Conservation (phyloP, 108 stramenopile genomes). For the Nitzschia palea region DNA sequence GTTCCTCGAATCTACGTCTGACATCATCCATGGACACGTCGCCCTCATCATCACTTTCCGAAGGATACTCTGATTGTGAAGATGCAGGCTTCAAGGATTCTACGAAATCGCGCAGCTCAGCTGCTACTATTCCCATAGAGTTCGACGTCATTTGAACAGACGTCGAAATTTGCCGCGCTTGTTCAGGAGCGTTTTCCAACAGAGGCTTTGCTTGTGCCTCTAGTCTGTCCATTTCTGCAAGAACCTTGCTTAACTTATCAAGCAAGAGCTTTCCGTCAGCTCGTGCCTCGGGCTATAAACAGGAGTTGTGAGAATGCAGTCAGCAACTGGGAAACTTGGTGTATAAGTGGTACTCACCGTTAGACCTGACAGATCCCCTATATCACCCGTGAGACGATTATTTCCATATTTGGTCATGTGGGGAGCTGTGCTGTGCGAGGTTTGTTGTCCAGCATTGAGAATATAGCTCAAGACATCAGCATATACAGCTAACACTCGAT, state of each 20-base stretch:
- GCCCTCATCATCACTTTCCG: conserved; percentile 25
- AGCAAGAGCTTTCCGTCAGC: conserved; percentile 57
- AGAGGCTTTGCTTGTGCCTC: conserved; percentile 24
- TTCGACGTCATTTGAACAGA: conserved; percentile 31
- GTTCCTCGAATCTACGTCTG: conserved; percentile 55
- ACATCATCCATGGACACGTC: conserved; percentile 51
- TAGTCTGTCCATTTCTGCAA: conserved; percentile 48
- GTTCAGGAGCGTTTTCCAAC: conserved; percentile 19
- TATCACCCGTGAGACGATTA: conserved; percentile 69
- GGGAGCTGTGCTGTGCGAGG: conserved; percentile 16
- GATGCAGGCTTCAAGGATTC: conserved; percentile 48
- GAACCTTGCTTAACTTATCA: conserved; percentile 34
- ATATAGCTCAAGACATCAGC: conserved; percentile 59
- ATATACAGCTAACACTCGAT: conserved; percentile 74
- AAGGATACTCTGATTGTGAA: not conserved
- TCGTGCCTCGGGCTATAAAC: conserved; percentile 41
- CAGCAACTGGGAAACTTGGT: not conserved
- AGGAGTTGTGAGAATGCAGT: not conserved
- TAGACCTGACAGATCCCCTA: conserved; percentile 67
- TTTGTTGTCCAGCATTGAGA: conserved; percentile 24
- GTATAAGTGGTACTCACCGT: conserved; percentile 43
- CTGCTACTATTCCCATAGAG: conserved; percentile 31
- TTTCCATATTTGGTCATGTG: conserved; percentile 65
- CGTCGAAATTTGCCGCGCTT: not conserved
- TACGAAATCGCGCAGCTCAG: conserved; percentile 55